Base-by-base conservation (phyloP, 805 yeast genomes). In the Kluyveromyces starmeri region DNA sequence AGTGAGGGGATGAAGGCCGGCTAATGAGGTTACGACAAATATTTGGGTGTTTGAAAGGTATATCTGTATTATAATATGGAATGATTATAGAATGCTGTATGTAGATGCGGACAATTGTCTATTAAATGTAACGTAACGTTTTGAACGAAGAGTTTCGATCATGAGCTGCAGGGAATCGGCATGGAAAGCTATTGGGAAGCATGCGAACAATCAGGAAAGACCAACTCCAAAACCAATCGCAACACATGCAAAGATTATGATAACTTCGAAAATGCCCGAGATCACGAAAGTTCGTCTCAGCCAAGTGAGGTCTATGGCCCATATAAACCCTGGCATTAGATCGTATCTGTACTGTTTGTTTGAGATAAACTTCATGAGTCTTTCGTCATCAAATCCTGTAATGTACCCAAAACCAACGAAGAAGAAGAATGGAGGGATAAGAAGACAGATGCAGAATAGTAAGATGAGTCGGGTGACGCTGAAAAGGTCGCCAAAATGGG, bases 151-250 rank as follows among this genome's bases (percentile, higher is more conserved):
- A n/a, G n/a, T n/a, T n/a, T n/a, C n/a, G n/a, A n/a, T n/a, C n/a
- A n/a, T n/a, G n/a, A n/a, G n/a, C n/a, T n/a, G n/a, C n/a, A n/a
- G n/a, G n/a, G n/a, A n/a, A n/a, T n/a, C n/a, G n/a, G n/a, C n/a
- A n/a, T n/a, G n/a, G n/a, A n/a, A n/a, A n/a, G n/a, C n/a, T n/a
- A n/a, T n/a, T n/a, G n/a, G n/a, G n/a, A n/a, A n/a, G n/a, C n/a
- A n/a, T n/a, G n/a, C n/a, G n/a, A n/a, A n/a, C n/a, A n/a, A 30
- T 20, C 40, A 34, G 5, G 52, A 33, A 11, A 64, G 42, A 2
- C 72, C 71, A 28, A 69, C 64, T 5, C 66, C 72, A 30, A 70
- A 54, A 1, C 74, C 75, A 21, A 68, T 59, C 12, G 67, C 67
- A 20, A 68, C 53, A 44, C 68, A 61, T 0, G 66, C 73, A 14